Evolutionary conservation across 2,329 filamentous ascomycete genomes (phyloP).

Genomic region (Aspergillus japonicus): DNA sequence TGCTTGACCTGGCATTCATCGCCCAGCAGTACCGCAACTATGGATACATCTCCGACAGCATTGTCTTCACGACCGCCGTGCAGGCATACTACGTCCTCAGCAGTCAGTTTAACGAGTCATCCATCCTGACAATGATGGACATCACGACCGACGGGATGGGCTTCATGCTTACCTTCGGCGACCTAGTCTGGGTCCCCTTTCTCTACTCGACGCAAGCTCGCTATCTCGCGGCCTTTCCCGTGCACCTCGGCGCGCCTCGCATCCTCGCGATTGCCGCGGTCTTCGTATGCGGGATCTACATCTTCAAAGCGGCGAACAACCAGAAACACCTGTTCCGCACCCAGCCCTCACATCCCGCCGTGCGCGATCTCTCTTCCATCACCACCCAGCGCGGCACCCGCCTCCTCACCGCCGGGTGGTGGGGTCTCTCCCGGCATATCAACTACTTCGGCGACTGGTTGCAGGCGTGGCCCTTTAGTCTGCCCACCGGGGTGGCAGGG

Average conservation of each 20-base stretch:
- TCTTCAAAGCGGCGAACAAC: constrained; percentile 84
- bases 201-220: constrained; percentile 77
- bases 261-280: constrained; percentile 64
- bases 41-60: constrained; percentile 78
- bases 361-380: constrained; percentile 79
- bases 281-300: constrained; percentile 69
- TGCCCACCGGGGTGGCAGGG: constrained; percentile 78
- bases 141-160: constrained; percentile 88
- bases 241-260: constrained; percentile 67
- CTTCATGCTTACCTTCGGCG: constrained; percentile 87
- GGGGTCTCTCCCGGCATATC: constrained; percentile 84
- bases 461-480: constrained; percentile 80
- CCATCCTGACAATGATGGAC: constrained; percentile 87
- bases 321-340: constrained; percentile 90
- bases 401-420: constrained; percentile 82
- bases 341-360: constrained; percentile 73
- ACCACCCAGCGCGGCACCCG: constrained; percentile 76
- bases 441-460: constrained; percentile 94
- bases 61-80: constrained; percentile 70
- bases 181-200: constrained; percentile 87
- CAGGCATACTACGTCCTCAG: constrained; percentile 81
- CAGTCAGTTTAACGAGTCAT: constrained; percentile 76
- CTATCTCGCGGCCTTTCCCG: constrained; percentile 76
- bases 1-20: constrained; percentile 76
- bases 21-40: constrained; percentile 82